Percentiles rank a stretch among this genome's conserved stretches.
phyloP scores from a whole-genome alignment of 2,329 filamentous ascomycete genomes.

The Neofusicoccum parvum region DNA sequence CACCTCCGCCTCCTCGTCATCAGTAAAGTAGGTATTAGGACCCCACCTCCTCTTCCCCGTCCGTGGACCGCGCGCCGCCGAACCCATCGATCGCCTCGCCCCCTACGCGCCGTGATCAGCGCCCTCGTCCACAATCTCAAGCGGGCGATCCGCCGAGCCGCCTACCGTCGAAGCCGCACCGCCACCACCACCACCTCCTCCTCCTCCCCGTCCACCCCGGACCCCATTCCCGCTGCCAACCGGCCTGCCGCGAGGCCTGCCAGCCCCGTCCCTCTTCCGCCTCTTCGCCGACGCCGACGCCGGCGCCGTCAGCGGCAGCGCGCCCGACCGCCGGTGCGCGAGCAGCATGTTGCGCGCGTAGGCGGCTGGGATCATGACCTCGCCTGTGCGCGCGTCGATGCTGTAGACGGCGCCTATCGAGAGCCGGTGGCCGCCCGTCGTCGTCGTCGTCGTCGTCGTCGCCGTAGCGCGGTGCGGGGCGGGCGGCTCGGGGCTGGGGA shows the following conservation, averaged over 20 bases:
- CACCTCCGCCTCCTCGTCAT: background rate
- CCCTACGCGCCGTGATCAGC: background rate
- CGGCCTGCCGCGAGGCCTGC: background rate
- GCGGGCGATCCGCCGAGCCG: background rate
- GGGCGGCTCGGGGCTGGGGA: no score
- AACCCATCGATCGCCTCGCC: no score
- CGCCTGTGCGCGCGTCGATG: no score
- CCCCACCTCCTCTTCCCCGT: background rate
- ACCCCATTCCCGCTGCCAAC: background rate
- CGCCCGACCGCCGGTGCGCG: background rate
- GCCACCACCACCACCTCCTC: background rate
- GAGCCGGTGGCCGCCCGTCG: no score
- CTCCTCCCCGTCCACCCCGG: background rate
- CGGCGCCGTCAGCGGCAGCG: background rate
- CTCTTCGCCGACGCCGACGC: background rate
- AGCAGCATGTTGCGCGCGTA: no score
- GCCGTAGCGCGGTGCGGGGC: no score
- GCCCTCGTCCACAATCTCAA: background rate
- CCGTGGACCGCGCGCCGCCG: background rate
- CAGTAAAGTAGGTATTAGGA: background rate
- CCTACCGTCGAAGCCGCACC: background rate
- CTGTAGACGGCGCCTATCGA: no score
- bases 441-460: no score
- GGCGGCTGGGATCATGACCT: no score
- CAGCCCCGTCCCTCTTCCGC: background rate